A percentile compares a stretch with the other conserved stretches of the same genome.
Evolutionary conservation across 2,329 filamentous ascomycete species (phyloP).

Genomic region (Atkinsonella texensis): DNA sequence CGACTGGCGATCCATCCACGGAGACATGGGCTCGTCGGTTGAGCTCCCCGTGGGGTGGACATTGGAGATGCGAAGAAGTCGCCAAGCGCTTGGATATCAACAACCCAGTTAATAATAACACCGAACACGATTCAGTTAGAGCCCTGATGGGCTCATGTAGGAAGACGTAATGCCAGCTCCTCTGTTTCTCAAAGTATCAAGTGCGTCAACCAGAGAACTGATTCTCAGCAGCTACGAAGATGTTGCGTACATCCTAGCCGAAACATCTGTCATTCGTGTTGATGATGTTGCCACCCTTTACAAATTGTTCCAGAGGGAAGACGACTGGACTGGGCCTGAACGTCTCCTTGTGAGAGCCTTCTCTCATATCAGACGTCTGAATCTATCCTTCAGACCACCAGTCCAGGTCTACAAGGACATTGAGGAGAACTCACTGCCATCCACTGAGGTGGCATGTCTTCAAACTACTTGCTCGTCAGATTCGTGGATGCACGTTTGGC

Average conservation of each 20-base stretch:
- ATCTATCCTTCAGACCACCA: constrained; percentile 1
- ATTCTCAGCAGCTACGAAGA: background rate
- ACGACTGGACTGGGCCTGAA: background rate
- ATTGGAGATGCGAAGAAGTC: constrained; percentile 8
- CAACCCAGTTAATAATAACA: background rate
- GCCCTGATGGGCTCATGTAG: constrained; percentile 6
- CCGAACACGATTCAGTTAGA: background rate
- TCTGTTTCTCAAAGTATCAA: no score
- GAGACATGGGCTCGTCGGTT: constrained; percentile 7
- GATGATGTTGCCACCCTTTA: constrained; percentile 3
- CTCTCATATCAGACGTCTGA: background rate
- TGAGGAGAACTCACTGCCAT: background rate
- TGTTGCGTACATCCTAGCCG: constrained; percentile 2
- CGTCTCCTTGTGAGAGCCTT: background rate
- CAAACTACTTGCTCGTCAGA: background rate
- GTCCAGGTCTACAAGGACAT: constrained; percentile 1
- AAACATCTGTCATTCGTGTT: constrained; percentile 1
- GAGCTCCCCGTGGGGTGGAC: constrained; percentile 4
- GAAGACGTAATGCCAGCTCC: constrained; percentile 1
- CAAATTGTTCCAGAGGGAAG: background rate
- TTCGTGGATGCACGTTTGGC: constrained; percentile 3
- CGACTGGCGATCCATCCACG: constrained; percentile 4
- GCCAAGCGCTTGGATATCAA: constrained; percentile 1
- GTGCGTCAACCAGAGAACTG: background rate
- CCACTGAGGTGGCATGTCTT: background rate